Evolutionary conservation across 2,329 filamentous ascomycete species (phyloP).

Genomic region (Penicillium digitatum): DNA sequence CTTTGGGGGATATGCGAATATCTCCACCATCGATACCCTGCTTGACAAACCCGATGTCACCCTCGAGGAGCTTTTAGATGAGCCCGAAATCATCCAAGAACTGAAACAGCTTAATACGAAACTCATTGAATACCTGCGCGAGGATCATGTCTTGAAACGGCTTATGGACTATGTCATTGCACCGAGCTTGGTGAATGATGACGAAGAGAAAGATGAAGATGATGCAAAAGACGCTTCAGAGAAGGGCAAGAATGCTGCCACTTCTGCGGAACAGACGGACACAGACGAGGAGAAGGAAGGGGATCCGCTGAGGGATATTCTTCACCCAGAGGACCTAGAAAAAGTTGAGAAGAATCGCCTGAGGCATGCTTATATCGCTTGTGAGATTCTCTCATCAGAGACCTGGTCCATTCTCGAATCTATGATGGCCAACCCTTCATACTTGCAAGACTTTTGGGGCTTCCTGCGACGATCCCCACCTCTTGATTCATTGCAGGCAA

Average conservation of each 20-base stretch:
- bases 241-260: slow-evolving; percentile 27
- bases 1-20: slow-evolving; percentile 97
- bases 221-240: slow-evolving; percentile 40
- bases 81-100: slow-evolving; percentile 94
- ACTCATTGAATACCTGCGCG: slow-evolving; percentile 90
- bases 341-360: slow-evolving; percentile 86
- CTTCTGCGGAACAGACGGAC: slow-evolving; percentile 14
- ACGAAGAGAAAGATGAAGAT: slow-evolving; percentile 51
- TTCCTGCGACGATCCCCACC: slow-evolving; percentile 82
- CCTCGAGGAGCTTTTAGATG: slow-evolving; percentile 91
- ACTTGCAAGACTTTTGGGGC: slow-evolving; percentile 82
- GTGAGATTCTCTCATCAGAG: slow-evolving; percentile 89
- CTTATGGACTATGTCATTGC: slow-evolving; percentile 90
- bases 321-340: slow-evolving; percentile 51
- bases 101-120: slow-evolving; percentile 97
- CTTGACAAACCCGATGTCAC: slow-evolving; percentile 94
- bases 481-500: slow-evolving; percentile 86
- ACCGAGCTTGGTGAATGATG: slow-evolving; percentile 55
- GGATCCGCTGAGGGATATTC: slow-evolving; percentile 33
- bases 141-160: slow-evolving; percentile 76
- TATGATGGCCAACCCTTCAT: slow-evolving; percentile 74
- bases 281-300: slow-evolving; percentile 37
- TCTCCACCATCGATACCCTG: slow-evolving; percentile 92
- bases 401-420: slow-evolving; percentile 96
- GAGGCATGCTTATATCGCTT: slow-evolving; percentile 89